Evolutionary conservation across 1,284 basidiomycete species (phyloP).

Genomic region (Ceratobasidium sp.): DNA sequence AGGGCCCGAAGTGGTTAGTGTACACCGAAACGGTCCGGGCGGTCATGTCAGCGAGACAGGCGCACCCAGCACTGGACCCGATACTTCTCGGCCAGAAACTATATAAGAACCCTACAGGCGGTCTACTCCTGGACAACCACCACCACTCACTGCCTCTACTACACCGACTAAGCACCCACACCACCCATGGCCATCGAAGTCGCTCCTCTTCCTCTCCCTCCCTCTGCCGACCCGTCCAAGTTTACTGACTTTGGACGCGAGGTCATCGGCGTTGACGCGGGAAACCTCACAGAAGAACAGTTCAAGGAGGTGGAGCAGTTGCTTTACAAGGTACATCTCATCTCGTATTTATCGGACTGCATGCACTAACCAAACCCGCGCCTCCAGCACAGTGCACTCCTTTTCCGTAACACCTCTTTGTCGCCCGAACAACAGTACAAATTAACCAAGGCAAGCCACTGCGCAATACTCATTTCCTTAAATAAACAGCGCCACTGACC

Average conservation of each 20-base stretch:
- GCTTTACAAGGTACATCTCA: conserved; percentile 65
- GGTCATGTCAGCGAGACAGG: neutral
- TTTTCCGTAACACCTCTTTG: conserved; percentile 74
- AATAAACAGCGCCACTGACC: neutral
- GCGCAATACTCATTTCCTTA: conserved; percentile 18
- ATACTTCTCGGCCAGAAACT: conserved; percentile 1
- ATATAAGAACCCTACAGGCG: neutral
- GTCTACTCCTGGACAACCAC: neutral
- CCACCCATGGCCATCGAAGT: conserved; percentile 64
- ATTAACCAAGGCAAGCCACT: conserved; percentile 73
- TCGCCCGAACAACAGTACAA: conserved; percentile 84
- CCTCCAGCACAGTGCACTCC: conserved; percentile 69
- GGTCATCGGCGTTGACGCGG: conserved; percentile 68
- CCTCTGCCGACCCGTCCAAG: conserved; percentile 63
- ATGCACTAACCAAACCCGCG: neutral
- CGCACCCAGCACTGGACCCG: neutral
- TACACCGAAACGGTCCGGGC: conserved; percentile 20
- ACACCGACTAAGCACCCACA: neutral
- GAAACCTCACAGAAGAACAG: conserved; percentile 59
- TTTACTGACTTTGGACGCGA: conserved; percentile 70
- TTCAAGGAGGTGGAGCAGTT: conserved; percentile 66
- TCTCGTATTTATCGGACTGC: neutral
- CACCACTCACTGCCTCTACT: neutral
- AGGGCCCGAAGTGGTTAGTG: neutral
- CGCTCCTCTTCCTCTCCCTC: conserved; percentile 63